A percentile compares a stretch with the other conserved stretches of the same genome.
These are phyloP conservation scores for Piedraia hortae DNA, from an alignment of 2,329 filamentous ascomycete species.

Conservation along the genomic window DNA sequence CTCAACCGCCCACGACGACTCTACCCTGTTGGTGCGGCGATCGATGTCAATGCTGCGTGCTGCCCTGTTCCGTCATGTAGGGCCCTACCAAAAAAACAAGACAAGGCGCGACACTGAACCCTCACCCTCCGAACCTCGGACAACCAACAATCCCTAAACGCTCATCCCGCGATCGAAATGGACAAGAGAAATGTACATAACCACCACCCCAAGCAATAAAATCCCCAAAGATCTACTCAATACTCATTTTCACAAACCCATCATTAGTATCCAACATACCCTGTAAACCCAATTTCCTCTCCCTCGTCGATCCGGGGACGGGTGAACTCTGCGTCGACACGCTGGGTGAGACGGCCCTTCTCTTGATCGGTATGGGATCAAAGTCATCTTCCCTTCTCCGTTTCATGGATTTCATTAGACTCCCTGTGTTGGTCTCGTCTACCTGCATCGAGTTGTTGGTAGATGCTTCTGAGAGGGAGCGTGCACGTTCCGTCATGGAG, in stretches of 20 bases:
- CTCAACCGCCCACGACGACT: slow-evolving; percentile 6
- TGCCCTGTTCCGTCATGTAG: slow-evolving; percentile 8
- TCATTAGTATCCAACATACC: slow-evolving; percentile 93
- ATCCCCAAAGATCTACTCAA: slow-evolving; percentile 38
- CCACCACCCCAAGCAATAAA: background rate
- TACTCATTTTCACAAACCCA: slow-evolving; percentile 88
- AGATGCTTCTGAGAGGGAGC: too few relatives aligned
- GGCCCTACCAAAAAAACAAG: too few relatives aligned
- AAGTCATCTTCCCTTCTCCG: slow-evolving; percentile 78
- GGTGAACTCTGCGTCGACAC: slow-evolving; percentile 54
- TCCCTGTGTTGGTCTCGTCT: slow-evolving; percentile 18
- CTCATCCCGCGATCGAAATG: background rate
- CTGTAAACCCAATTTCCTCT: slow-evolving; percentile 48
- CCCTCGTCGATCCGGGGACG: slow-evolving; percentile 46
- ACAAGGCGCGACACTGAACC: too few relatives aligned
- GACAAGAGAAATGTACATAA: too few relatives aligned
- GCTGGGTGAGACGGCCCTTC: slow-evolving; percentile 70
- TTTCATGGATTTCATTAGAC: slow-evolving; percentile 22
- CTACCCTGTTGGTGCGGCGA: slow-evolving; percentile 12
- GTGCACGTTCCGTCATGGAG: too few relatives aligned
- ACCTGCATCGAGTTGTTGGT: slow-evolving; percentile 33
- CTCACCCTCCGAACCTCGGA: too few relatives aligned
- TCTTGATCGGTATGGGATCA: slow-evolving; percentile 66
- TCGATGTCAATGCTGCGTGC: slow-evolving; percentile 8
- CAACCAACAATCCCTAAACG: too few relatives aligned